These are phyloP conservation scores for Sporothrix phasma DNA, from an alignment of 2,329 filamentous ascomycete species.

Conservation along the genomic window DNA sequence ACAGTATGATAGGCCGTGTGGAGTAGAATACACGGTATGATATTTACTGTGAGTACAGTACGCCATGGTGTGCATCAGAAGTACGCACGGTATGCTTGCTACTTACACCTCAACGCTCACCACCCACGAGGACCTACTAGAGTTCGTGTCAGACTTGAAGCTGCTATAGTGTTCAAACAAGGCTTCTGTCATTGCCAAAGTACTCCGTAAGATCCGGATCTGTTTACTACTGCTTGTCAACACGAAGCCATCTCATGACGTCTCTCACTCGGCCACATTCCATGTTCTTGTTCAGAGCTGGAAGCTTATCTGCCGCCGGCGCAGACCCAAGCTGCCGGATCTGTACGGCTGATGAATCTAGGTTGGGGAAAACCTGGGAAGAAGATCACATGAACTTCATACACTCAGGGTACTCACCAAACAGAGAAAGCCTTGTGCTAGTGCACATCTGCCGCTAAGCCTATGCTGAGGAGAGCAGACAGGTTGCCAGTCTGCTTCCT, in stretches of 20 bases:
- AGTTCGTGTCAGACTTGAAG: no score
- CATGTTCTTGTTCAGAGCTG: not conserved
- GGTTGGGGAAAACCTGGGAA: no score
- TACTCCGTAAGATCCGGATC: not conserved
- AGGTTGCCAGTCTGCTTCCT: not conserved
- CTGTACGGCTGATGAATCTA: no score
- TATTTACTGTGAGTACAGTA: not conserved
- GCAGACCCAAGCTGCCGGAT: not conserved
- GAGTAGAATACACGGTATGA: not conserved
- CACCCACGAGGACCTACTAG: no score
- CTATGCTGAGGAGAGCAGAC: not conserved
- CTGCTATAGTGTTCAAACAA: no score
- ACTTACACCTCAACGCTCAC: no score
- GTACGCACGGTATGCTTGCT: not conserved
- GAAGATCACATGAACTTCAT: no score
- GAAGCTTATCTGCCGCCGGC: not conserved
- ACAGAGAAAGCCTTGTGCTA: not conserved
- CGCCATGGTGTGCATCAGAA: no score
- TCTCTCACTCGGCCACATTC: not conserved
- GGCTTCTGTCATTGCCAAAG: not conserved
- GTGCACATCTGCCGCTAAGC: not conserved
- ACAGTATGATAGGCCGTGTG: not conserved
- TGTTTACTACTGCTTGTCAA: not conserved
- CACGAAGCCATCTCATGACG: not conserved
- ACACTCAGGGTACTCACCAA: no score